Evolutionary conservation across 192 early-diverging fungal genomes (phyloP).

Genomic region (Coemansia sp.): DNA sequence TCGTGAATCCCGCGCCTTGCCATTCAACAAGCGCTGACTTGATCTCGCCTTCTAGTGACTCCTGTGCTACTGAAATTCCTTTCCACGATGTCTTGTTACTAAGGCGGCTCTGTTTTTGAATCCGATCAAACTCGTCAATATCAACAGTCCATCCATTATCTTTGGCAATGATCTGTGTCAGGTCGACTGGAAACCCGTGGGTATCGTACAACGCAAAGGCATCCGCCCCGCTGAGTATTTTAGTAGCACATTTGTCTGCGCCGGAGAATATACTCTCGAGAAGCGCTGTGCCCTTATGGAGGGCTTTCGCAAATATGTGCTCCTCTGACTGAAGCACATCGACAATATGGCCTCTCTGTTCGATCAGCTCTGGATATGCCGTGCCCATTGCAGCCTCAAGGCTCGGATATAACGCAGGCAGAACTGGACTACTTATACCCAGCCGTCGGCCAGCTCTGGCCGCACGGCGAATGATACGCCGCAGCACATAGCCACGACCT

Average conservation of each 20-base stretch:
- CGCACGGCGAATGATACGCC: slow-evolving; percentile 92
- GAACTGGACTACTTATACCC: slow-evolving; percentile 78
- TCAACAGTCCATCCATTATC: slow-evolving; percentile 85
- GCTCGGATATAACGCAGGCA: slow-evolving; percentile 88
- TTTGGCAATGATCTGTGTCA: slow-evolving; percentile 95
- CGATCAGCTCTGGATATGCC: slow-evolving; percentile 85
- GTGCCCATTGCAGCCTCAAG: slow-evolving; percentile 85
- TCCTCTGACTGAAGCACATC: slow-evolving; percentile 92
- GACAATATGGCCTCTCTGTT: slow-evolving; percentile 72
- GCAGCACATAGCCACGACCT: slow-evolving; percentile 97
- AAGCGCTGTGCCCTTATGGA: slow-evolving; percentile 92
- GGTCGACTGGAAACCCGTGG: slow-evolving; percentile 96
- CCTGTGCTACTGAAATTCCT: slow-evolving; percentile 54
- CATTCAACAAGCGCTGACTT: slow-evolving; percentile 77
- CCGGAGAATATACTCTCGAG: slow-evolving; percentile 66
- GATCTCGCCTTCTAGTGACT: slow-evolving; percentile 80
- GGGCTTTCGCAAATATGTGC: slow-evolving; percentile 81
- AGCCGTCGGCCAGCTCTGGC: slow-evolving; percentile 88
- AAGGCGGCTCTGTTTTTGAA: slow-evolving; percentile 78
- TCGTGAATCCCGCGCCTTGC: slow-evolving; percentile 68
- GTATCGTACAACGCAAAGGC: slow-evolving; percentile 97
- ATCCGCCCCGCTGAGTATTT: slow-evolving; percentile 71
- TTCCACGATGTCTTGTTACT: slow-evolving; percentile 59
- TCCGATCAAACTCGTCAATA: slow-evolving; percentile 71
- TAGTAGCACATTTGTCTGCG: slow-evolving; percentile 28